A percentile compares a stretch with the other conserved stretches of the same genome.
Evolutionary conservation across 2,329 filamentous ascomycete genomes (phyloP).

Genomic region (Hymenoscyphus repandus): DNA sequence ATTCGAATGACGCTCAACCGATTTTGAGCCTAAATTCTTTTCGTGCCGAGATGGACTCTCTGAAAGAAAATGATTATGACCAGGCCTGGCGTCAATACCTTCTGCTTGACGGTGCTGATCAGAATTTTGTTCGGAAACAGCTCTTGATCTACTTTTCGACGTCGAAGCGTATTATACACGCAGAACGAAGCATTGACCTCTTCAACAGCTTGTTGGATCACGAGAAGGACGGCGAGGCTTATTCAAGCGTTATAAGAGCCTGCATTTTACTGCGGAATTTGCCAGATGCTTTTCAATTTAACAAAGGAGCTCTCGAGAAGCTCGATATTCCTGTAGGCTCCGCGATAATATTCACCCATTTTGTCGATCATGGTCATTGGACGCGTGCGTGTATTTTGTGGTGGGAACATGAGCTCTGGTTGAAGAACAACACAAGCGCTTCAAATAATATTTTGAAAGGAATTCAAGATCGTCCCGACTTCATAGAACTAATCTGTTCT

Average conservation of each 20-base stretch:
- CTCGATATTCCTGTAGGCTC: constrained; percentile 19
- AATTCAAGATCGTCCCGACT: constrained; percentile 11
- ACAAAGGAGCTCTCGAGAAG: constrained; percentile 15
- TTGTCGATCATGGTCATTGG: constrained; percentile 22
- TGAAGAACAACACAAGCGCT: neutral
- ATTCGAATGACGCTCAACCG: no score
- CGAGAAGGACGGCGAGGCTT: constrained; percentile 38
- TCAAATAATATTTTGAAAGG: constrained; percentile 15
- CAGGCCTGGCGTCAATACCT: constrained; percentile 39
- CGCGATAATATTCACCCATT: constrained; percentile 22
- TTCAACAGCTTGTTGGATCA: constrained; percentile 34
- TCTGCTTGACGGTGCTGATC: constrained; percentile 14
- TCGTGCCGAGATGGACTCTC: constrained; percentile 12
- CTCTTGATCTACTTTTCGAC: constrained; percentile 35
- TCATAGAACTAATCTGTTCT: constrained; percentile 10
- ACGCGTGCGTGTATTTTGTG: constrained; percentile 20
- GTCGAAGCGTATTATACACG: constrained; percentile 35
- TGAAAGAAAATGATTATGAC: constrained; percentile 27
- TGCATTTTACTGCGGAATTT: constrained; percentile 37
- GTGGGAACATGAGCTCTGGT: constrained; percentile 12
- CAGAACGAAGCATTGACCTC: constrained; percentile 38
- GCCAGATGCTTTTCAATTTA: constrained; percentile 30
- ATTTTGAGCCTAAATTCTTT: no score
- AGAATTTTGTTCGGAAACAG: constrained; percentile 17
- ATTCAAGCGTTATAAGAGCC: constrained; percentile 39